Percentiles rank a stretch among this genome's conserved stretches.
These are phyloP conservation scores for Asterophora lycoperdoides DNA, from an alignment of 768 basidiomycete species.

Conservation along the genomic window DNA sequence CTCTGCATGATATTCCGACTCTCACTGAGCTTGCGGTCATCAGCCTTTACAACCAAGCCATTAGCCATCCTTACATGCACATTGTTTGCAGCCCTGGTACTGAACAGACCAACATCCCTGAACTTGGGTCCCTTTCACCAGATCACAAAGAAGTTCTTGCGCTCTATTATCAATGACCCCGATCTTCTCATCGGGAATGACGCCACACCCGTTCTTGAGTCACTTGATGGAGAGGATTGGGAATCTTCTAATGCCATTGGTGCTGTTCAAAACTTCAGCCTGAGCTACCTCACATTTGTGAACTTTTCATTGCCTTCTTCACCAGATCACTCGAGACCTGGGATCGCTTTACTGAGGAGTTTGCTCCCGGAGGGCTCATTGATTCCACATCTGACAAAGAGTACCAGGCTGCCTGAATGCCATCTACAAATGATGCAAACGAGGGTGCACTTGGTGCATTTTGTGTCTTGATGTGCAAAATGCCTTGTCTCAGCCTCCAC, in stretches of 20 bases:
- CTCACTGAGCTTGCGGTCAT: conserved; percentile 18
- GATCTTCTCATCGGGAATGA: too few species aligned
- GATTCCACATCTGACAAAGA: conserved; percentile 20
- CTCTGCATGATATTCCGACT: conserved; percentile 18
- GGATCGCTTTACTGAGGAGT: conserved; percentile 24
- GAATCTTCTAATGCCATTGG: conserved; percentile 14
- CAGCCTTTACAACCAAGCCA: conserved; percentile 14
- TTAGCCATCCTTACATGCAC: conserved; percentile 21
- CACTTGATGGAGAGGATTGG: conserved; percentile 23
- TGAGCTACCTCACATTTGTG: conserved; percentile 12
- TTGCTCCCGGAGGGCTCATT: conserved; percentile 25
- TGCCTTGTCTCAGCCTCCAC: conserved; percentile 15
- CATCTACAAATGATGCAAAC: conserved; percentile 28
- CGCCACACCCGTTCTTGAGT: too few species aligned
- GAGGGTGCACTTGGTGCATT: conserved; percentile 25
- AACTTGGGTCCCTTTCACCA: conserved; percentile 6
- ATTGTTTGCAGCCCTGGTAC: conserved; percentile 4
- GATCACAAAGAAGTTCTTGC: not conserved
- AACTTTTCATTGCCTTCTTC: conserved; percentile 19
- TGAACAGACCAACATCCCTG: not conserved
- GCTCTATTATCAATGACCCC: too few species aligned
- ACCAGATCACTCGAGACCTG: conserved; percentile 16
- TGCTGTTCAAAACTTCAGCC: conserved; percentile 11
- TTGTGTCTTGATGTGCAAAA: conserved; percentile 14
- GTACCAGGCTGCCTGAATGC: conserved; percentile 21